Conservation (phyloP, 345 rosid species). For the Acer campestre region DNA sequence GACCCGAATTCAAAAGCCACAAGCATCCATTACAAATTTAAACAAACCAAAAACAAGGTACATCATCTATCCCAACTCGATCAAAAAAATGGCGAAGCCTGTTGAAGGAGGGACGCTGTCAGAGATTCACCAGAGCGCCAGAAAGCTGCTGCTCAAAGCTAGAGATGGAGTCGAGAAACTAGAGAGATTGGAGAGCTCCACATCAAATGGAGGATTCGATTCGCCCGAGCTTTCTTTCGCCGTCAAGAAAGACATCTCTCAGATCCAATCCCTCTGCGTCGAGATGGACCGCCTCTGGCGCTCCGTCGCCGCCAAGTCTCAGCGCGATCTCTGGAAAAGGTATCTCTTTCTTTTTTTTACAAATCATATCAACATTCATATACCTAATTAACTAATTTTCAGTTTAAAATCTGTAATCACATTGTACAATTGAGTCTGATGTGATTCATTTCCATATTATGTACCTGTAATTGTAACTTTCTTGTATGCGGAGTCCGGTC, state of each 20-base stretch:
- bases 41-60: neutral
- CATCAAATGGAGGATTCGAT: constrained; percentile 58
- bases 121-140: constrained; percentile 63
- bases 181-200: constrained; percentile 72
- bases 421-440: neutral
- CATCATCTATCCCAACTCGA: neutral
- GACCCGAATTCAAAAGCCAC: constrained; percentile 4
- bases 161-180: constrained; percentile 84
- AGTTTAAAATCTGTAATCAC: too few relatives aligned
- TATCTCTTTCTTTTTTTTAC: neutral
- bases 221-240: constrained; percentile 73
- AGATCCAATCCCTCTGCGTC: constrained; percentile 73
- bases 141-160: constrained; percentile 59
- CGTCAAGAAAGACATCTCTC: constrained; percentile 71
- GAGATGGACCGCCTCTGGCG: constrained; percentile 91
- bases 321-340: constrained; percentile 99
- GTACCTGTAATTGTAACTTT: neutral
- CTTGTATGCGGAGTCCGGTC: too few relatives aligned
- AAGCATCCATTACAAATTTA: neutral
- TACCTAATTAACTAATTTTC: neutral
- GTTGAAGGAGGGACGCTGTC: constrained; percentile 67
- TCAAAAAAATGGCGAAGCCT: constrained; percentile 22
- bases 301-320: constrained; percentile 68
- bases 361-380: neutral
- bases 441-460: neutral